Conservation (phyloP, 495 filamentous ascomycete species). For the Geopyxis carbonaria region DNA sequence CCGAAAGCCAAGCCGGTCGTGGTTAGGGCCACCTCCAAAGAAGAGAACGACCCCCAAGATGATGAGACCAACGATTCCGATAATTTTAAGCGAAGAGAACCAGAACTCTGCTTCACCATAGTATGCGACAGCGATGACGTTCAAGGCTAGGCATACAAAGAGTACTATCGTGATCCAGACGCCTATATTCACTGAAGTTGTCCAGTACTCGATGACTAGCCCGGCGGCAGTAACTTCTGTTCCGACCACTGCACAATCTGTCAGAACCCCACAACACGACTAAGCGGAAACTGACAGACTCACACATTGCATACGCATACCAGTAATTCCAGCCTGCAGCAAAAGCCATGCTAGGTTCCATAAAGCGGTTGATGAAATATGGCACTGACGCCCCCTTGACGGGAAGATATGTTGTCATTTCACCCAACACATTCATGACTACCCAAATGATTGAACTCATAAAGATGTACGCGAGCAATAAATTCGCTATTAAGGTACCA, state of each 20-base stretch:
- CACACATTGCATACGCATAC: constrained; percentile 23
- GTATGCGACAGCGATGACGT: background rate
- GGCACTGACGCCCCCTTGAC: constrained; percentile 31
- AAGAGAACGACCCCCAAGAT: constrained; percentile 37
- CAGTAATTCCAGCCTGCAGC: constrained; percentile 33
- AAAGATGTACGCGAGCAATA: constrained; percentile 29
- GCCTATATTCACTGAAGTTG: background rate
- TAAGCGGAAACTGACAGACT: background rate
- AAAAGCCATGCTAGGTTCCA: constrained; percentile 32
- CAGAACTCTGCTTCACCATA: constrained; percentile 36
- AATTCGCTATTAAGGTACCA: too few species aligned
- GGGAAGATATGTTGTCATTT: constrained; percentile 34
- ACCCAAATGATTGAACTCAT: constrained; percentile 29
- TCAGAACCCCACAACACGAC: background rate
- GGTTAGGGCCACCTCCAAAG: background rate
- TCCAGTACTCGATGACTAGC: background rate
- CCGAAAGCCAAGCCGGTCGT: background rate
- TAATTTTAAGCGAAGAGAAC: constrained; percentile 38
- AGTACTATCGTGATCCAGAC: background rate
- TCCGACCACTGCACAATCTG: background rate
- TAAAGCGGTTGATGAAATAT: constrained; percentile 33
- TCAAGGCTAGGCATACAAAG: background rate
- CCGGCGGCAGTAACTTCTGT: background rate
- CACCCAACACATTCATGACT: constrained; percentile 34
- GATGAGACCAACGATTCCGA: constrained; percentile 38